Conservation (phyloP, 306 rosid species). For the Prunus kanzakura region DNA sequence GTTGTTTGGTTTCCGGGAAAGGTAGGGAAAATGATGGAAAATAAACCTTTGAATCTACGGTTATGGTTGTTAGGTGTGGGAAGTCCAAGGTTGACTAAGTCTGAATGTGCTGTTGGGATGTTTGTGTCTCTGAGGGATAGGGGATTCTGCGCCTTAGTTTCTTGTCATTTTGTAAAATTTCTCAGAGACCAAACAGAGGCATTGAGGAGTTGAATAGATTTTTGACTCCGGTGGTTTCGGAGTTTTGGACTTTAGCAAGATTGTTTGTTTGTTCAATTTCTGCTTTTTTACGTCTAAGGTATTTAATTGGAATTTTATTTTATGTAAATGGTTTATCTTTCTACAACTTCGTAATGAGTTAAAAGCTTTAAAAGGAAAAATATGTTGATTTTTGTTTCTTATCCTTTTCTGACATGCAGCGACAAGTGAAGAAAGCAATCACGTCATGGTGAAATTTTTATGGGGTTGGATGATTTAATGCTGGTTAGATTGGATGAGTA, state of each 20-base stretch:
- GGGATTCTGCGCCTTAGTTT: conserved; percentile 12
- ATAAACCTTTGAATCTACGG: conserved; percentile 26
- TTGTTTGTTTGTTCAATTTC: neutral
- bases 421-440: conserved; percentile 17
- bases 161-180: conserved; percentile 2
- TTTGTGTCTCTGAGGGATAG: conserved; percentile 20
- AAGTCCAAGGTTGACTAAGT: conserved; percentile 16
- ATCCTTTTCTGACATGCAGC: conserved; percentile 36
- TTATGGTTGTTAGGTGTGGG: conserved; percentile 20
- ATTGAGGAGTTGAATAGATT: conserved; percentile 22
- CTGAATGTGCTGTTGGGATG: conserved; percentile 16
- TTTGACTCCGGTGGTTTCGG: neutral
- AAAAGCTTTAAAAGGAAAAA: neutral
- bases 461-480: conserved; percentile 20
- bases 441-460: neutral
- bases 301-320: neutral
- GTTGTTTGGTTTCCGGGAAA: conserved; percentile 26
- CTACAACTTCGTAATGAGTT: neutral
- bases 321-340: neutral
- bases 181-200: conserved; percentile 9
- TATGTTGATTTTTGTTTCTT: neutral
- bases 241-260: neutral
- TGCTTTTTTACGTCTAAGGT: neutral
- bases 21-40: conserved; percentile 34
- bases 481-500: conserved; percentile 12